phyloP scores from a whole-genome alignment of 2,329 filamentous ascomycete genomes.

The Colletotrichum cordylinicola region DNA sequence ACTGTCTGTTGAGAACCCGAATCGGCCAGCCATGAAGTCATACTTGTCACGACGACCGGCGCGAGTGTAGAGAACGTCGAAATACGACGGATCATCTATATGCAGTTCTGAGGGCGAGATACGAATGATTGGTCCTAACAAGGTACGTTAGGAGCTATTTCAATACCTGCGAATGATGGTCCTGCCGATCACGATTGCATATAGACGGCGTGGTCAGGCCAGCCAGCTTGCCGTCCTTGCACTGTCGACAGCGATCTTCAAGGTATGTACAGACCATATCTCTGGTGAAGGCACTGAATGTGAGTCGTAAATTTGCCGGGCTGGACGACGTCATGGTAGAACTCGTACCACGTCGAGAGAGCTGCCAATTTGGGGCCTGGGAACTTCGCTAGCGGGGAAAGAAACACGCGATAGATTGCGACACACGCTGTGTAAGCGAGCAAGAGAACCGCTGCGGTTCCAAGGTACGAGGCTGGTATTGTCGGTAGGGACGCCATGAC shows the following conservation, averaged over 20 bases:
- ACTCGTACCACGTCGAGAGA: slow-evolving; percentile 34
- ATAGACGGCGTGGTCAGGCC: neutral
- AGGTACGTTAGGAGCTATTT: neutral
- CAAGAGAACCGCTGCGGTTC: neutral
- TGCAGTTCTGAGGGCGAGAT: slow-evolving; percentile 38
- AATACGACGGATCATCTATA: slow-evolving; percentile 31
- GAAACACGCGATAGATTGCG: slow-evolving; percentile 25
- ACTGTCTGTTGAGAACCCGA: slow-evolving; percentile 8
- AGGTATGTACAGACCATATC: slow-evolving; percentile 32
- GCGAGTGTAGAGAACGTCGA: slow-evolving; percentile 26
- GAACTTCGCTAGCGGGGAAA: slow-evolving; percentile 31
- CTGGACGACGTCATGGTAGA: slow-evolving; percentile 34
- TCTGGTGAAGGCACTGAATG: slow-evolving; percentile 36
- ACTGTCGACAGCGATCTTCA: neutral
- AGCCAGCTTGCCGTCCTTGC: neutral
- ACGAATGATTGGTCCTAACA: slow-evolving; percentile 38
- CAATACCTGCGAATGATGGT: neutral
- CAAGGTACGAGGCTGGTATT: neutral
- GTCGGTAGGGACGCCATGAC: neutral
- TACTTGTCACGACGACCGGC: slow-evolving; percentile 7
- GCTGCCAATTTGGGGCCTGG: slow-evolving; percentile 38
- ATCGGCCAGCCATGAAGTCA: slow-evolving; percentile 3
- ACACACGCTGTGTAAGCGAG: neutral
- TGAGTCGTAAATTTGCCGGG: slow-evolving; percentile 32
- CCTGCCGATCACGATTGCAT: neutral